Percentiles rank a stretch among this genome's conserved stretches.
These are phyloP conservation scores for Golubevia pallescens DNA, from an alignment of 1,284 basidiomycete genomes.

Conservation along the genomic window DNA sequence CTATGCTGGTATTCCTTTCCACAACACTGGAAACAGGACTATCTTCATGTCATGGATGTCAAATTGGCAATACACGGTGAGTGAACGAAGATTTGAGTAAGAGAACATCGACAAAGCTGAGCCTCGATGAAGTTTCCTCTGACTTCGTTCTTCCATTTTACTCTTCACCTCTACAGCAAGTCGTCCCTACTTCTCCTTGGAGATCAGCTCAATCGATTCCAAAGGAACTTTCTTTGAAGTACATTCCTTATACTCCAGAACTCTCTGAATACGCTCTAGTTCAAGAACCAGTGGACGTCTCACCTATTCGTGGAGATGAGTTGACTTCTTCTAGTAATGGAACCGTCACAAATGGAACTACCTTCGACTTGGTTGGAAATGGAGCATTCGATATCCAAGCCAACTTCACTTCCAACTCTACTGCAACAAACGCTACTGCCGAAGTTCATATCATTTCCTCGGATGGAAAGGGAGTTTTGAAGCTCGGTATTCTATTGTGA, in stretches of 20 bases:
- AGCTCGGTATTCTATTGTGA: not conserved
- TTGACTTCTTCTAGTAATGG: constrained; percentile 17
- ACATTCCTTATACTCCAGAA: constrained; percentile 44
- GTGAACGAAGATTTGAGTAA: not conserved
- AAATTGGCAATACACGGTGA: constrained; percentile 66
- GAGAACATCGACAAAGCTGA: not conserved
- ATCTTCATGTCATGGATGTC: constrained; percentile 65
- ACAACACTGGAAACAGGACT: constrained; percentile 42
- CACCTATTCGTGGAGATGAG: constrained; percentile 26
- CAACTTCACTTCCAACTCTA: constrained; percentile 39
- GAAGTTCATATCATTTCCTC: not conserved
- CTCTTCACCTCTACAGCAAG: no score
- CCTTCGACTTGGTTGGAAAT: constrained; percentile 40
- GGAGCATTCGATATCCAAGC: constrained; percentile 61
- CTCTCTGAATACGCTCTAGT: constrained; percentile 57
- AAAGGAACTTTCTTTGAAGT: constrained; percentile 52
- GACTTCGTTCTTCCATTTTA: not conserved
- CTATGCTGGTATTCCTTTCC: constrained; percentile 66
- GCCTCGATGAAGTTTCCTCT: not conserved
- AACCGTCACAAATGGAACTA: constrained; percentile 27
- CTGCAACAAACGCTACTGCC: constrained; percentile 1
- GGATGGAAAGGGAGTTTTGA: not conserved
- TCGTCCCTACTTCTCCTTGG: constrained; percentile 65
- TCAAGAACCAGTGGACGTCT: constrained; percentile 53
- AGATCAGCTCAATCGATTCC: constrained; percentile 63